A percentile compares a stretch with the other conserved stretches of the same genome.
These are phyloP conservation scores for Drechmeria coniospora DNA, from an alignment of 2,329 filamentous ascomycete genomes.

Conservation along the genomic window DNA sequence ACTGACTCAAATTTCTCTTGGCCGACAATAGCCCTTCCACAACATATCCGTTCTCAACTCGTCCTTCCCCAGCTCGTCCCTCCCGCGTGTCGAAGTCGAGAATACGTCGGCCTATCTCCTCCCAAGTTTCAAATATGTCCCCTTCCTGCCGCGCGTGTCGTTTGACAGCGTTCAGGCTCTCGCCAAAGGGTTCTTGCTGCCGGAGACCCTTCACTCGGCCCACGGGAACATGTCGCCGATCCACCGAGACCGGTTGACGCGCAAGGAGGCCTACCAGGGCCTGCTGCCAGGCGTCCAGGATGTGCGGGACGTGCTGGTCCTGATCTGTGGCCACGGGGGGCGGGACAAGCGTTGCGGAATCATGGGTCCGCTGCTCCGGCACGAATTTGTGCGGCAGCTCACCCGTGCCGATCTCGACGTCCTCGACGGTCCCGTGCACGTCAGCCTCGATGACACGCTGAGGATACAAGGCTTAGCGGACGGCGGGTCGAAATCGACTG, in stretches of 20 bases:
- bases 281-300: constrained; percentile 42
- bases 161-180: constrained; percentile 39
- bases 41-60: constrained; percentile 63
- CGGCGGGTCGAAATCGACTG: constrained; percentile 18
- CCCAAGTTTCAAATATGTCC: constrained; percentile 70
- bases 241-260: constrained; percentile 34
- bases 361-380: constrained; percentile 56
- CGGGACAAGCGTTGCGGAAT: constrained; percentile 72
- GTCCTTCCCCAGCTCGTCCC: constrained; percentile 50
- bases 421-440: constrained; percentile 27
- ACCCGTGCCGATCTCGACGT: constrained; percentile 32
- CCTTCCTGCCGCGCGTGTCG: constrained; percentile 48
- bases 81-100: constrained; percentile 27
- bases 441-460: constrained; percentile 7
- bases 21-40: constrained; percentile 86
- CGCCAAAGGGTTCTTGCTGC: constrained; percentile 51
- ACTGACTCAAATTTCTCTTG: too few species aligned
- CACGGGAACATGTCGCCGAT: constrained; percentile 44
- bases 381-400: constrained; percentile 52
- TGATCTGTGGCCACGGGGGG: constrained; percentile 78
- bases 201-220: constrained; percentile 42
- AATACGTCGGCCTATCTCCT: constrained; percentile 59
- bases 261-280: constrained; percentile 35
- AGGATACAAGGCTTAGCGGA: constrained; percentile 9
- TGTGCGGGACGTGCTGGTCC: constrained; percentile 53